phyloP scores from a whole-genome alignment of 2,329 filamentous ascomycete genomes.

The Stagonosporopsis rhizophila region DNA sequence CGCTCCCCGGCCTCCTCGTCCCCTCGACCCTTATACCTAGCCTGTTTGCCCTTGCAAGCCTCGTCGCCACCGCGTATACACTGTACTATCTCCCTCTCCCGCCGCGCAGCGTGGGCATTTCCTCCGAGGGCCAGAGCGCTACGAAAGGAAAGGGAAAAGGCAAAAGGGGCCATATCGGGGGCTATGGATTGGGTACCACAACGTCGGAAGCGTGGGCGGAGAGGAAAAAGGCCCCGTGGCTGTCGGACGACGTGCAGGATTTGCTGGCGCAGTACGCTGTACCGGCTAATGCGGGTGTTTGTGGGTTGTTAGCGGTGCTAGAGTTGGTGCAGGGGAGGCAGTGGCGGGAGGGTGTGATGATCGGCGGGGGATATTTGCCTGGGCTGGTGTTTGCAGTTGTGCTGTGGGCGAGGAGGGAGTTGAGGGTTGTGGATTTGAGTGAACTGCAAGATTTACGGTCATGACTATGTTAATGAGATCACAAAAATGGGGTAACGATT shows the following conservation, averaged over 20 bases:
- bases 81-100: conserved; percentile 64
- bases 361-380: conserved; percentile 51
- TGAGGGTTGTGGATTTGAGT: conserved; percentile 72
- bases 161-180: conserved; percentile 22
- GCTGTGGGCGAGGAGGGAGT: conserved; percentile 68
- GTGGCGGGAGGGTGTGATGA: conserved; percentile 39
- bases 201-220: conserved; percentile 8
- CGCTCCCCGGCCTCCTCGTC: conserved; percentile 58
- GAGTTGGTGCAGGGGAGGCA: conserved; percentile 36
- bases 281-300: conserved; percentile 66
- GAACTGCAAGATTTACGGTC: conserved; percentile 63
- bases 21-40: conserved; percentile 54
- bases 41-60: conserved; percentile 67
- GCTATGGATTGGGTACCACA: conserved; percentile 13
- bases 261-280: conserved; percentile 68
- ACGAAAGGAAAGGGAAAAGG: background rate
- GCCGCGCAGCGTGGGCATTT: conserved; percentile 21
- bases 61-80: conserved; percentile 68
- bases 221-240: conserved; percentile 30
- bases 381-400: conserved; percentile 66
- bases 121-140: background rate
- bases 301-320: conserved; percentile 55
- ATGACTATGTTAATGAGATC: background rate
- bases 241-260: conserved; percentile 38
- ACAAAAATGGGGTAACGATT: background rate